Percentiles rank a stretch among this genome's conserved stretches.
phyloP scores from a whole-genome alignment of 495 filamentous ascomycete species.

The Daldinia decipiens region DNA sequence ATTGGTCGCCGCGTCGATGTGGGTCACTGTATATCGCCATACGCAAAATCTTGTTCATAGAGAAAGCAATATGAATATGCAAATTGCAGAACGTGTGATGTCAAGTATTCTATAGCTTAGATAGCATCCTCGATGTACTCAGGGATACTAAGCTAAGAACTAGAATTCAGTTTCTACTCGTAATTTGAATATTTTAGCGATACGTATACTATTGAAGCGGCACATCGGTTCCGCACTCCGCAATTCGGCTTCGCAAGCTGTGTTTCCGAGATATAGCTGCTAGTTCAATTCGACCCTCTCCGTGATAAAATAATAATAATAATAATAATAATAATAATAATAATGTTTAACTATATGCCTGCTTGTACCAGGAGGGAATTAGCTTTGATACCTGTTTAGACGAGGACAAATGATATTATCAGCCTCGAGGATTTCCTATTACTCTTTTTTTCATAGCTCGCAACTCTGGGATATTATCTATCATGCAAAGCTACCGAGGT shows the following conservation, averaged over 20 bases:
- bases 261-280: constrained; percentile 23
- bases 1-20: constrained; percentile 9
- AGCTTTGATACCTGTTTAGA: neutral
- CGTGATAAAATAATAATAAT: too few relatives aligned
- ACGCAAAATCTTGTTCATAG: constrained; percentile 10
- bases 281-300: constrained; percentile 7
- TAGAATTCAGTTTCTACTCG: neutral
- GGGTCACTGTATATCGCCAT: constrained; percentile 13
- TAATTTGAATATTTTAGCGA: neutral
- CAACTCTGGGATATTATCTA: neutral
- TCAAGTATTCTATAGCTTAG: neutral
- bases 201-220: neutral
- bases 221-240: constrained; percentile 7
- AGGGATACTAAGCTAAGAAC: too few relatives aligned
- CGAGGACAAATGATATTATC: neutral
- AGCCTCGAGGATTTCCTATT: neutral
- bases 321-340: too few relatives aligned
- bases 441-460: neutral
- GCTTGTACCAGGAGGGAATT: neutral
- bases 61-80: constrained; percentile 20
- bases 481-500: neutral
- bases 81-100: constrained; percentile 6
- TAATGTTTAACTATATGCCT: neutral
- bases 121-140: too few relatives aligned
- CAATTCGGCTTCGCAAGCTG: constrained; percentile 6